A percentile compares a stretch with the other conserved stretches of the same genome.
Evolutionary conservation across 1,284 basidiomycete genomes (phyloP).

Genomic region (Tranzscheliella williamsii): DNA sequence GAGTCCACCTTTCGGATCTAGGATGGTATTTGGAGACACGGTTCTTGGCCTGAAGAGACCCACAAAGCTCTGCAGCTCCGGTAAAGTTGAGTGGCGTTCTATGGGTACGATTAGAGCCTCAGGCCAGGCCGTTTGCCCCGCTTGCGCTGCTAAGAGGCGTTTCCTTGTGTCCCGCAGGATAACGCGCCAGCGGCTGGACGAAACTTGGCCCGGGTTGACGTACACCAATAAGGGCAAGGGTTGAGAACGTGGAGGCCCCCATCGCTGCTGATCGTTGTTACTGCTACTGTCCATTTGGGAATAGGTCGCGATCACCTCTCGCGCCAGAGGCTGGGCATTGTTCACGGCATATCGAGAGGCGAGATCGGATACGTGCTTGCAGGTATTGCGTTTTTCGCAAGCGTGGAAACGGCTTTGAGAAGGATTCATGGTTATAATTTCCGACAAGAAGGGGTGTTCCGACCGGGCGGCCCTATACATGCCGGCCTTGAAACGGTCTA

Average conservation of each 20-base stretch:
- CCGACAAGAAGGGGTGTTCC: slow-evolving; percentile 69
- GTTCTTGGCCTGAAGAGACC: slow-evolving; percentile 67
- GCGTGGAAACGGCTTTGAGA: slow-evolving; percentile 79
- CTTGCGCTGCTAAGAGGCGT: slow-evolving; percentile 59
- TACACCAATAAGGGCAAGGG: slow-evolving; percentile 29
- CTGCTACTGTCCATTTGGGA: slow-evolving; percentile 21
- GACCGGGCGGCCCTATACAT: slow-evolving; percentile 68
- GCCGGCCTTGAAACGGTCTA: slow-evolving; percentile 80
- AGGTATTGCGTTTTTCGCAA: slow-evolving; percentile 80
- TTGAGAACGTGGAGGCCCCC: slow-evolving; percentile 16
- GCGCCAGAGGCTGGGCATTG: neutral
- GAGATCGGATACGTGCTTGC: slow-evolving; percentile 56
- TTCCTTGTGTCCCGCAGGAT: slow-evolving; percentile 67
- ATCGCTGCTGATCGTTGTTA: slow-evolving; percentile 6
- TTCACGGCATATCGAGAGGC: slow-evolving; percentile 10
- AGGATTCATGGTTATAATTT: slow-evolving; percentile 70
- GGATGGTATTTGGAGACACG: slow-evolving; percentile 36
- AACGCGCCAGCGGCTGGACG: slow-evolving; percentile 66
- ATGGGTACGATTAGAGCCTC: slow-evolving; percentile 65
- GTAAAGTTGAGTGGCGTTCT: slow-evolving; percentile 79
- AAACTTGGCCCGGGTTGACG: slow-evolving; percentile 50
- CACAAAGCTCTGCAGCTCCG: slow-evolving; percentile 79
- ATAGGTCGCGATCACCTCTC: slow-evolving; percentile 14
- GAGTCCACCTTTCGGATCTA: slow-evolving; percentile 25
- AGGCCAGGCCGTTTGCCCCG: slow-evolving; percentile 29